These are phyloP conservation scores for Hypoxylon sp. DNA, from an alignment of 2,329 filamentous ascomycete species.

Conservation along the genomic window DNA sequence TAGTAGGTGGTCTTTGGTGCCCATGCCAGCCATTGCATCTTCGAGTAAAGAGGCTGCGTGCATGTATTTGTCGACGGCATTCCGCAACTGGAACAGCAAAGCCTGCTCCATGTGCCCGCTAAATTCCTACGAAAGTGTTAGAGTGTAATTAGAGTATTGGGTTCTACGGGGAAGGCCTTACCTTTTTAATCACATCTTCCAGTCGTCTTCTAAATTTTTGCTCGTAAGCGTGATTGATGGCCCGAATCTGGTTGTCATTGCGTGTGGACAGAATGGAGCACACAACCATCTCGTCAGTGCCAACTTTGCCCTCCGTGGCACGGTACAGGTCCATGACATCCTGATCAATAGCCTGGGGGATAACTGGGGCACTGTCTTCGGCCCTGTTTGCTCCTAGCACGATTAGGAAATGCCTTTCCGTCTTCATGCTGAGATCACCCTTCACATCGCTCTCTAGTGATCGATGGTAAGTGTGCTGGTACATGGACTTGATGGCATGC, in stretches of 20 bases:
- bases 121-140: slow-evolving; percentile 69
- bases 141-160: background rate
- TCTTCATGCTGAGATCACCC: slow-evolving; percentile 86
- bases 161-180: slow-evolving; percentile 51
- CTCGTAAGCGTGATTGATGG: slow-evolving; percentile 81
- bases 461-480: slow-evolving; percentile 73
- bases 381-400: slow-evolving; percentile 79
- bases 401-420: slow-evolving; percentile 85
- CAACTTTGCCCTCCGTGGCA: slow-evolving; percentile 78
- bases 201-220: slow-evolving; percentile 77
- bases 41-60: slow-evolving; percentile 87
- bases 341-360: slow-evolving; percentile 77
- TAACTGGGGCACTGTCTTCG: slow-evolving; percentile 81
- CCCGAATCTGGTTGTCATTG: slow-evolving; percentile 85
- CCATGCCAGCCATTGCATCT: slow-evolving; percentile 85
- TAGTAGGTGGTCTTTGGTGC: slow-evolving; percentile 86
- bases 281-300: slow-evolving; percentile 80
- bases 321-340: slow-evolving; percentile 82
- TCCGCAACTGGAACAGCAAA: slow-evolving; percentile 80
- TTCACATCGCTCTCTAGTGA: slow-evolving; percentile 79
- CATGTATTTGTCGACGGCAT: slow-evolving; percentile 83
- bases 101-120: slow-evolving; percentile 92
- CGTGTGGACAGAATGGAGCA: slow-evolving; percentile 81
- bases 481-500: slow-evolving; percentile 83
- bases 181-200: slow-evolving; percentile 78